phyloP scores from a whole-genome alignment of 2,329 filamentous ascomycete species.

The Boeremia exigua region DNA sequence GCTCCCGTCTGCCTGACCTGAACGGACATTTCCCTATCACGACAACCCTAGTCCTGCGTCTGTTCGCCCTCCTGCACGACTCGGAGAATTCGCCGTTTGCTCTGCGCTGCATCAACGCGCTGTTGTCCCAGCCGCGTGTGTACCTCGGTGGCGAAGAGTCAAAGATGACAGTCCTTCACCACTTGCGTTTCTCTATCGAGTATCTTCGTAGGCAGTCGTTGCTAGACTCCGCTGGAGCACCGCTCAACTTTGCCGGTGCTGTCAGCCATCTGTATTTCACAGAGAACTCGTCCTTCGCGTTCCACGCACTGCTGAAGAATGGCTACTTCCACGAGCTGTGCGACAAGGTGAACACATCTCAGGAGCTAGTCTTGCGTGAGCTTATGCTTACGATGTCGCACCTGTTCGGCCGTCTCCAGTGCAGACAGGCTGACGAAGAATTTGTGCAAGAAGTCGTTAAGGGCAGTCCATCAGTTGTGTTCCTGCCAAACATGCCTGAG shows the following conservation, averaged over 20 bases:
- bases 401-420: slow-evolving; percentile 68
- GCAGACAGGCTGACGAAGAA: slow-evolving; percentile 55
- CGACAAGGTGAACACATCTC: slow-evolving; percentile 59
- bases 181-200: slow-evolving; percentile 81
- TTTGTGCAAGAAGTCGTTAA: slow-evolving; percentile 59
- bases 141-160: slow-evolving; percentile 73
- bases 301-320: slow-evolving; percentile 73
- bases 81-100: slow-evolving; percentile 70
- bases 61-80: slow-evolving; percentile 70
- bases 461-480: slow-evolving; percentile 67
- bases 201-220: slow-evolving; percentile 74
- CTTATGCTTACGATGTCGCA: slow-evolving; percentile 74
- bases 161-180: slow-evolving; percentile 74
- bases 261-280: slow-evolving; percentile 78
- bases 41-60: slow-evolving; percentile 71
- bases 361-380: slow-evolving; percentile 59
- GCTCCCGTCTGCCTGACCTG: slow-evolving; percentile 74
- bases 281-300: slow-evolving; percentile 76
- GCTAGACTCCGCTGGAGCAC: slow-evolving; percentile 64
- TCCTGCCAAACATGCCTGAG: slow-evolving; percentile 68
- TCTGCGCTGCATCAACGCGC: slow-evolving; percentile 65
- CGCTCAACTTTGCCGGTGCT: slow-evolving; percentile 74
- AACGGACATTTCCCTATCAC: slow-evolving; percentile 81
- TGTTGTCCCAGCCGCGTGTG: slow-evolving; percentile 72
- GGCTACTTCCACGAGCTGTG: slow-evolving; percentile 74